These are phyloP conservation scores for Sporothrix protearum DNA, from an alignment of 2,329 filamentous ascomycete genomes.

Conservation along the genomic window DNA sequence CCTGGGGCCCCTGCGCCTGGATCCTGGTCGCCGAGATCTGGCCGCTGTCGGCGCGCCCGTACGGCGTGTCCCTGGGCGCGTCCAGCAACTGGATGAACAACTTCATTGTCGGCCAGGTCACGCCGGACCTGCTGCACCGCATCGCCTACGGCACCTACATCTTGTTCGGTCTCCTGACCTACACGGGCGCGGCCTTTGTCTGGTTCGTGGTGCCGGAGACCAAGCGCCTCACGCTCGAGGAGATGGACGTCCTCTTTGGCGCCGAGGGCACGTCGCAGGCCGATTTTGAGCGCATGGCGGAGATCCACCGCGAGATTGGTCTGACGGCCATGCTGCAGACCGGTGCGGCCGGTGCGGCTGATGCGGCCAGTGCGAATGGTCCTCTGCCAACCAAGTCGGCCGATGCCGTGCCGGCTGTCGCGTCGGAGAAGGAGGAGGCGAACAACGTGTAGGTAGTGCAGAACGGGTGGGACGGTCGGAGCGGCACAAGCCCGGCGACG, in stretches of 20 bases:
- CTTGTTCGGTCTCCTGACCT: slow-evolving; percentile 63
- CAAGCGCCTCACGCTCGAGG: slow-evolving; percentile 60
- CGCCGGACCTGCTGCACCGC: slow-evolving; percentile 60
- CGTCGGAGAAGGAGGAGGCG: slow-evolving; percentile 11
- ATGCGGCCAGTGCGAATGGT: background rate
- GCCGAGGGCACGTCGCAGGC: slow-evolving; percentile 63
- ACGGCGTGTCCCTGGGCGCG: slow-evolving; percentile 66
- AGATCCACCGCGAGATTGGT: slow-evolving; percentile 68
- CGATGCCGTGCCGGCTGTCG: background rate
- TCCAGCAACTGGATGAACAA: slow-evolving; percentile 63
- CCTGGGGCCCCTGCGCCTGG: slow-evolving; percentile 72
- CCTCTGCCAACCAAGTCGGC: background rate
- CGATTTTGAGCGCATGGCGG: slow-evolving; percentile 67
- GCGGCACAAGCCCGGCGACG: too few relatives aligned
- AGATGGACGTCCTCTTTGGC: slow-evolving; percentile 52
- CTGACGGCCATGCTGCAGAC: slow-evolving; percentile 43
- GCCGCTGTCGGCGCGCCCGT: slow-evolving; percentile 65
- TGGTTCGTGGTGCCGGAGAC: slow-evolving; percentile 65
- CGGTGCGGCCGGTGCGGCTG: background rate
- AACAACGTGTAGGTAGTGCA: background rate
- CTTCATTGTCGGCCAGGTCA: slow-evolving; percentile 65
- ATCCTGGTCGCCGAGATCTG: slow-evolving; percentile 72
- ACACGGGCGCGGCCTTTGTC: slow-evolving; percentile 58
- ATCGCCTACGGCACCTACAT: slow-evolving; percentile 71
- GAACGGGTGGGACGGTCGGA: too few relatives aligned